phyloP scores from a whole-genome alignment of 2,329 filamentous ascomycete species.

The Ilyonectria sp. region DNA sequence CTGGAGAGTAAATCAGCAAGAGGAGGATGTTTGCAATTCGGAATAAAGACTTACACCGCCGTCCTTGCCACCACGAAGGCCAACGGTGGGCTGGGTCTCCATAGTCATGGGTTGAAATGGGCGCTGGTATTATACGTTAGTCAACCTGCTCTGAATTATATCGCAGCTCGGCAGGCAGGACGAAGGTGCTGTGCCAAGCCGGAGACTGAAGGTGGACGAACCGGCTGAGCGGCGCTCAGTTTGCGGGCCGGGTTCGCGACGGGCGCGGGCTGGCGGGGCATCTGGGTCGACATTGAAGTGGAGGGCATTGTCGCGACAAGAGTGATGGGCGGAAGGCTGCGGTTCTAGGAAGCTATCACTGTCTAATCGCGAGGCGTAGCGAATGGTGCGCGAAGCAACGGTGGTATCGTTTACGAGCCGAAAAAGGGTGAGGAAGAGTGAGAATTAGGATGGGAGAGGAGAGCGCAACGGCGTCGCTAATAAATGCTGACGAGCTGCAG shows the following conservation, averaged over 20 bases:
- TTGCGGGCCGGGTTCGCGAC: constrained; percentile 45
- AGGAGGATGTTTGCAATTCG: neutral
- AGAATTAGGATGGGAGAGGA: constrained; percentile 2
- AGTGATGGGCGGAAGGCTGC: neutral
- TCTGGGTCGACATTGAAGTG: constrained; percentile 44
- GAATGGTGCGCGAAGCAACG: constrained; percentile 2
- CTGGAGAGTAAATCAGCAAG: constrained; percentile 37
- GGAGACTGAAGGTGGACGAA: constrained; percentile 42
- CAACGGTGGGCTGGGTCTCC: constrained; percentile 44
- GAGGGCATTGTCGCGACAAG: constrained; percentile 35
- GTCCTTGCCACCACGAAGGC: constrained; percentile 54
- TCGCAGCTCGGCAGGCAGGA: constrained; percentile 3
- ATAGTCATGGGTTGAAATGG: constrained; percentile 54
- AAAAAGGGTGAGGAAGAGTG: constrained; percentile 2
- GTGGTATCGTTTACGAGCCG: neutral
- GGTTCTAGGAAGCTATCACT: neutral
- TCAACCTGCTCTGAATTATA: neutral
- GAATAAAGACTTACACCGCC: constrained; percentile 51
- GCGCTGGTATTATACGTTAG: constrained; percentile 44
- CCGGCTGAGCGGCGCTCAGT: constrained; percentile 54
- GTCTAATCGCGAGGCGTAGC: neutral
- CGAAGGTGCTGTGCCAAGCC: constrained; percentile 15
- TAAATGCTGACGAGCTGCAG: constrained; percentile 18
- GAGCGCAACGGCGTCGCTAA: constrained; percentile 23
- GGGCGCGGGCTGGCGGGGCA: constrained; percentile 53